phyloP scores from a whole-genome alignment of 202 grass and related monocot species.

The Setaria viridis region DNA sequence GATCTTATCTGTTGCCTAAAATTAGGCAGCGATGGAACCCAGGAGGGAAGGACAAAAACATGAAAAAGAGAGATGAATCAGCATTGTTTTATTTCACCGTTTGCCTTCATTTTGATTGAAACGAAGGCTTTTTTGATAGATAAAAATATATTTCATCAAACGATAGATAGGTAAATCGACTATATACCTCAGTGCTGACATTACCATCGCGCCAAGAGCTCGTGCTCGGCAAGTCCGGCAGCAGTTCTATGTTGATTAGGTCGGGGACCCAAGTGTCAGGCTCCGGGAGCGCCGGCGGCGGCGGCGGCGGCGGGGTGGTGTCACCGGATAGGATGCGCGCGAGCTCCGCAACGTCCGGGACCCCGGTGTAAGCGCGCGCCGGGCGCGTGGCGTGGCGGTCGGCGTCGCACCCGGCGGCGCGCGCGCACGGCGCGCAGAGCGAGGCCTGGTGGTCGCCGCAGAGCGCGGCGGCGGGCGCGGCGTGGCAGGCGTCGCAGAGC shows the following conservation, averaged over 20 bases:
- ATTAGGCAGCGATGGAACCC: constrained; percentile 16
- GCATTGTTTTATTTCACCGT: background rate
- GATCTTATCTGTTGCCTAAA: constrained; percentile 30
- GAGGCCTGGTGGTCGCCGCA: constrained; percentile 26
- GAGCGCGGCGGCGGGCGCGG: constrained; percentile 35
- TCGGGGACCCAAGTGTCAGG: constrained; percentile 2
- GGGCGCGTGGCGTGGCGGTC: background rate
- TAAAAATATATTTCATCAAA: background rate
- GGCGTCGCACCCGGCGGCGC: background rate
- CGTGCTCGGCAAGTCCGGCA: background rate
- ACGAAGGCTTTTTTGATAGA: background rate
- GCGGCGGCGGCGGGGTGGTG: background rate
- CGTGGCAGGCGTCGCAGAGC: constrained; percentile 56
- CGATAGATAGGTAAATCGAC: background rate
- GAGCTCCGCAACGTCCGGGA: constrained; percentile 7
- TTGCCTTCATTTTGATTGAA: background rate
- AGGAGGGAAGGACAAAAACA: background rate
- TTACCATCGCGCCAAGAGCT: background rate
- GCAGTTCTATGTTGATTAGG: constrained; percentile 14
- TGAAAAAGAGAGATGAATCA: background rate
- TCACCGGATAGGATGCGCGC: constrained; percentile 12
- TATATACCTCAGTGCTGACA: background rate
- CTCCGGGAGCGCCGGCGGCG: too few relatives aligned
- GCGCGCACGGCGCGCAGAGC: constrained; percentile 40
- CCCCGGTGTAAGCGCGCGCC: constrained; percentile 11